Evolutionary conservation across 495 filamentous ascomycete genomes (phyloP).

Genomic region (Xylaria telfairii): DNA sequence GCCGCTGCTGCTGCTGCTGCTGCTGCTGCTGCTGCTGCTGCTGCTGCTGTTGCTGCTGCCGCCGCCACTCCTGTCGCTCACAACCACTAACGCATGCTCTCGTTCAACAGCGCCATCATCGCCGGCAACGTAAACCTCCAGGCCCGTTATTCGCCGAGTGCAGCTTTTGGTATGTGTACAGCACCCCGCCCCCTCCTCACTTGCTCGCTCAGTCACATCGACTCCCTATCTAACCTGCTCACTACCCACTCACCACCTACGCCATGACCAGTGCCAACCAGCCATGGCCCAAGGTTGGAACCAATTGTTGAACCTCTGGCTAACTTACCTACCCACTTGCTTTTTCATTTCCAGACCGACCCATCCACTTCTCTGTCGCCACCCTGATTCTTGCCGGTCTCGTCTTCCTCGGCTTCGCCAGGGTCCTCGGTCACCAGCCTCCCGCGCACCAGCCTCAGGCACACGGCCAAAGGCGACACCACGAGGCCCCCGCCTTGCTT

Average conservation of each 20-base stretch:
- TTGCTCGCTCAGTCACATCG: background rate
- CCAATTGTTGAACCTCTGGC: too few relatives aligned
- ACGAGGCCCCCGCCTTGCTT: conserved; percentile 18
- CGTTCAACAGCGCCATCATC: background rate
- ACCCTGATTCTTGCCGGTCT: conserved; percentile 31
- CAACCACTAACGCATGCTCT: background rate
- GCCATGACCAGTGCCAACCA: background rate
- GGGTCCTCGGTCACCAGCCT: conserved; percentile 14
- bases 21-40: too few relatives aligned
- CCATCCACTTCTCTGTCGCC: conserved; percentile 36
- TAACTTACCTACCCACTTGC: too few relatives aligned
- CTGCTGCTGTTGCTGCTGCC: too few relatives aligned
- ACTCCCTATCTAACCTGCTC: too few relatives aligned
- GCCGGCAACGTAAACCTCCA: conserved; percentile 2
- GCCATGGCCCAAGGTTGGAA: background rate
- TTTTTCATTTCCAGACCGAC: conserved; percentile 29
- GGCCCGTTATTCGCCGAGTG: background rate
- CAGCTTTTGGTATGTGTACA: conserved; percentile 24
- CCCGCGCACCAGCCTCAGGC: background rate
- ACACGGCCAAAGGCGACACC: too few relatives aligned
- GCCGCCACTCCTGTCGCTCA: background rate
- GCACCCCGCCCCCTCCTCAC: too few relatives aligned
- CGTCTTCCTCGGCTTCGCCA: conserved; percentile 30
- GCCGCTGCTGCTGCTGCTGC: too few relatives aligned
- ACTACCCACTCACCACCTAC: too few relatives aligned